Base-by-base conservation (phyloP, 768 basidiomycete genomes). In the Pleurotus cornucopiae region DNA sequence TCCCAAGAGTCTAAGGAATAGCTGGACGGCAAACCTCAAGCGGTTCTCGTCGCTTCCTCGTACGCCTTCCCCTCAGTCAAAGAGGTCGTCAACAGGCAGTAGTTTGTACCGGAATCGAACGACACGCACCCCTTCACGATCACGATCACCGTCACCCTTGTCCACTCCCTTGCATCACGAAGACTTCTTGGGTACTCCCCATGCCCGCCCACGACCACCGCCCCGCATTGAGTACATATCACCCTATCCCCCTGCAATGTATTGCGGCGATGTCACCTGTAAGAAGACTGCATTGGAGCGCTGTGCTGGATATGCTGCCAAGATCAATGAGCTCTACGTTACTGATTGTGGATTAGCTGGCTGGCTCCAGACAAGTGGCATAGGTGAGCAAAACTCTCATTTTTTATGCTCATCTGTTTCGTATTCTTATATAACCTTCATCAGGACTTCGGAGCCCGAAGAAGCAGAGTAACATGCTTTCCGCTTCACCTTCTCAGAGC, bases 321-420 rank as follows among this genome's bases (percentile, higher is more conserved):
- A 93, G 73, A 90, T 94, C 60, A 91, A 91, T 63, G 90, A 94
- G 65, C 68, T 95, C 16, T 82, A 83, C 54, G 73, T 77, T 58
- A 84, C 82, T 63, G 88, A 92, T 63, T 88, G 87, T 61, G 91
- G 92, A 30, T 70, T 94, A 52, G 72, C 73, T 16, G 84, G 88
- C n/a, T 95, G 93, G 93, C 69, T 92, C 21, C 60, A 72, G 39
- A 77, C 78, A 55, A 80, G 71, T 60, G 69, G 74, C 54, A 77
- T 78, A 77, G 79, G 91, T 89, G 62, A 21, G 74, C 67, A 60
- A 61, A 37, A 43, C 41, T 38, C 14, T 2, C 30, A 9, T 1
- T 41, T 57, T 16, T 49, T 30, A 44, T 53, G 13, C 41, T 37
- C 18, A 59, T 48, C 34, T 46, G 46, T 23, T 46, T 45, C 43